Percentiles rank a stretch among this genome's conserved stretches.
Conservation (phyloP, 2,329 filamentous ascomycete genomes). For the Aspergillus luchuensis region DNA sequence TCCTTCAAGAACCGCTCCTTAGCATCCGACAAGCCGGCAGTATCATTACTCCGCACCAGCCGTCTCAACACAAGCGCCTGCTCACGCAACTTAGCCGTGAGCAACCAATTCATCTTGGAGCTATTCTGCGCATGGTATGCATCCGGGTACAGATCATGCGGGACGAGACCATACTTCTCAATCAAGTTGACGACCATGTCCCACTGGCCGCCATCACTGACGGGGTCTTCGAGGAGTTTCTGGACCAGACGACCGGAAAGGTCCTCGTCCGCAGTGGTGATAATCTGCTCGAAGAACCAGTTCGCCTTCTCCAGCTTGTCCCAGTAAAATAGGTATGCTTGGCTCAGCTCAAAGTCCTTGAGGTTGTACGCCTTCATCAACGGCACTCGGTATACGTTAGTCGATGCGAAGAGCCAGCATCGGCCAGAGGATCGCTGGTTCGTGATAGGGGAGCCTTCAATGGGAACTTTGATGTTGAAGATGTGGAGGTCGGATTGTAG, state of each 20-base stretch:
- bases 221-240: constrained; percentile 65
- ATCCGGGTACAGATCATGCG: constrained; percentile 79
- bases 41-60: constrained; percentile 48
- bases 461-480: constrained; percentile 80
- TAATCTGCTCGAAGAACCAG: constrained; percentile 81
- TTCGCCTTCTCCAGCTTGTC: constrained; percentile 92
- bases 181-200: constrained; percentile 90
- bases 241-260: constrained; percentile 74
- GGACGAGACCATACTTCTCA: constrained; percentile 84
- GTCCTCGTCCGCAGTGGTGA: constrained; percentile 70
- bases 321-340: constrained; percentile 88
- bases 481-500: constrained; percentile 71
- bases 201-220: constrained; percentile 85
- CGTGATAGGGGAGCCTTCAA: constrained; percentile 80
- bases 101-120: constrained; percentile 67
- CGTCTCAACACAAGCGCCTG: constrained; percentile 72
- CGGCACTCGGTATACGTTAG: constrained; percentile 88
- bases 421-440: constrained; percentile 80
- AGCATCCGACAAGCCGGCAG: constrained; percentile 43
- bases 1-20: constrained; percentile 79
- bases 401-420: constrained; percentile 90
- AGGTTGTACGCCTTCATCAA: constrained; percentile 82
- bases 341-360: constrained; percentile 79
- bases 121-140: constrained; percentile 76
- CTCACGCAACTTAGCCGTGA: constrained; percentile 86